A percentile compares a stretch with the other conserved stretches of the same genome.
phyloP scores from a whole-genome alignment of 78 protist species.

The Dictyostelium citrinum region DNA sequence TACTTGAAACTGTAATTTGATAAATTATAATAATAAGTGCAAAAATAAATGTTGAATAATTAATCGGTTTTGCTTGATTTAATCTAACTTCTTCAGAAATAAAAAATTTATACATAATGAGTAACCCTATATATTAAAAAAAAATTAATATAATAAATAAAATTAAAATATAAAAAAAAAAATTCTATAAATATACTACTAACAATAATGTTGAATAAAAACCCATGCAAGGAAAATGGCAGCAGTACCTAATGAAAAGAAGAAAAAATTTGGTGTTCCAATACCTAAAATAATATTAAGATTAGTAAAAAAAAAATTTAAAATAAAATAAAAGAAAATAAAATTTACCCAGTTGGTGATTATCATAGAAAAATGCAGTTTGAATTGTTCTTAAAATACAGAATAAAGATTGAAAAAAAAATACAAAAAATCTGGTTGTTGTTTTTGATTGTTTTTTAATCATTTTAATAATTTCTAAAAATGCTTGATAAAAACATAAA shows the following conservation, averaged over 20 bases:
- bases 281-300: not conserved
- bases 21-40: not conserved
- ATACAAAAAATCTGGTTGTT: not conserved
- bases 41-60: not conserved
- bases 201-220: not conserved
- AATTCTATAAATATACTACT: not conserved
- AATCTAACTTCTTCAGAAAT: not conserved
- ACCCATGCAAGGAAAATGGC: not conserved
- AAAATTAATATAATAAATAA: not conserved
- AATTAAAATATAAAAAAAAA: not conserved
- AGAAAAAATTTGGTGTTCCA: not conserved
- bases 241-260: not conserved
- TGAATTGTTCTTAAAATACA: conserved; percentile 1
- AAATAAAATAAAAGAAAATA: not conserved
- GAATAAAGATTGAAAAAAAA: not conserved
- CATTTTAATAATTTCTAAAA: not conserved
- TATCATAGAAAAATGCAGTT: not conserved
- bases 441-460: not conserved
- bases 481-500: not conserved
- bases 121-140: not conserved
- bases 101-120: conserved; percentile 5
- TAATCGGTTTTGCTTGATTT: not conserved
- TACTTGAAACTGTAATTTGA: not conserved
- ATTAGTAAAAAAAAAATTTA: not conserved
- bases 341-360: not conserved